Conservation (phyloP, 1,284 basidiomycete species). For the Malassezia obtusa region DNA sequence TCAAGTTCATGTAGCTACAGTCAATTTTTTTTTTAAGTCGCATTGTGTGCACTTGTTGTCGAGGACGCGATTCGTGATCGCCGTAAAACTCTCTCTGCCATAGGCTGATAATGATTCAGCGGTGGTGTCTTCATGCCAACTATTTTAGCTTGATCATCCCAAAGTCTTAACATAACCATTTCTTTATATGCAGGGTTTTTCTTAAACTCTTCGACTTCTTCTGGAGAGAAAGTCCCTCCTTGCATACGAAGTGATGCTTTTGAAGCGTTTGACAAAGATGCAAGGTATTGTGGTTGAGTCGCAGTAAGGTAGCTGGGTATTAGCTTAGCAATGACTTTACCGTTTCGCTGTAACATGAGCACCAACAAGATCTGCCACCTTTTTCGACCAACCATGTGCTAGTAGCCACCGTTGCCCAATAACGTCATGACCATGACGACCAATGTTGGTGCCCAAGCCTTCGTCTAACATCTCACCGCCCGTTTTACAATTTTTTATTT, state of each 20-base stretch:
- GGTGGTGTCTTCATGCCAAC: conserved; percentile 23
- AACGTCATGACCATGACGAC: conserved; percentile 34
- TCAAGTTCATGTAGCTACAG: too few relatives aligned
- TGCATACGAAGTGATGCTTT: conserved; percentile 28
- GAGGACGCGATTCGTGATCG: too few relatives aligned
- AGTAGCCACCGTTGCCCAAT: conserved; percentile 37
- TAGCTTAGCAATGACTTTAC: neutral
- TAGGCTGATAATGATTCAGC: conserved; percentile 20
- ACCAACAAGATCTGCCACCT: conserved; percentile 38
- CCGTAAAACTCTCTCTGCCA: conserved; percentile 10
- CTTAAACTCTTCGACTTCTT: conserved; percentile 31
- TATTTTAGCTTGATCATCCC: conserved; percentile 42
- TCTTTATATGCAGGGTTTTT: conserved; percentile 28
- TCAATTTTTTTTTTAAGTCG: too few relatives aligned
- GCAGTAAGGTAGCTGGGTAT: conserved; percentile 17
- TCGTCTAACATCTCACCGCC: neutral
- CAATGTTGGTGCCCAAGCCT: conserved; percentile 26
- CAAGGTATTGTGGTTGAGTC: conserved; percentile 25
- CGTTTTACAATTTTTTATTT: neutral
- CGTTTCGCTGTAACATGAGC: conserved; percentile 44
- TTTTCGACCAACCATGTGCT: conserved; percentile 32
- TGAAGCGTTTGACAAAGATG: conserved; percentile 28
- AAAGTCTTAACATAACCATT: conserved; percentile 36
- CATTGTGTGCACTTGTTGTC: too few relatives aligned
- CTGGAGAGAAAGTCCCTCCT: conserved; percentile 36